Evolutionary conservation across 2,329 filamentous ascomycete species (phyloP).

Genomic region (Ophiocordyceps camponoti-saundersi): DNA sequence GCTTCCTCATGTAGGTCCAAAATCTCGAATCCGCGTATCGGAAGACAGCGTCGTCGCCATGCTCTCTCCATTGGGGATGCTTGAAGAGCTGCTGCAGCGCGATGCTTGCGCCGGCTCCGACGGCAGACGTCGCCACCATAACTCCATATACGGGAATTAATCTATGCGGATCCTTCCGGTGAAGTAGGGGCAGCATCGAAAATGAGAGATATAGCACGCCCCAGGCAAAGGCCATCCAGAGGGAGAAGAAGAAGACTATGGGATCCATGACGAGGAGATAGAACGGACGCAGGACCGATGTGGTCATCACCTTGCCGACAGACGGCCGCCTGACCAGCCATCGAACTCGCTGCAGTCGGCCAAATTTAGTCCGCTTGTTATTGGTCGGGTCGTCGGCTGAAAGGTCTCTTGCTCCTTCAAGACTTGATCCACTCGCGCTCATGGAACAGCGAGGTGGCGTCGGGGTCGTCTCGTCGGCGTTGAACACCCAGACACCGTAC

Average conservation of each 20-base stretch:
- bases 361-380: neutral
- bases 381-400: neutral
- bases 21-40: slow-evolving; percentile 14
- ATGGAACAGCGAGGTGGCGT: neutral
- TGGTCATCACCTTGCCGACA: slow-evolving; percentile 49
- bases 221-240: slow-evolving; percentile 87
- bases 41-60: slow-evolving; percentile 5
- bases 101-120: slow-evolving; percentile 54
- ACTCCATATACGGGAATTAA: slow-evolving; percentile 57
- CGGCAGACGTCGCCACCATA: slow-evolving; percentile 47
- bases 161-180: slow-evolving; percentile 45
- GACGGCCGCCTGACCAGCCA: slow-evolving; percentile 65
- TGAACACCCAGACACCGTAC: slow-evolving; percentile 26
- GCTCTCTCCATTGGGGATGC: slow-evolving; percentile 17
- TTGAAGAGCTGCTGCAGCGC: slow-evolving; percentile 52
- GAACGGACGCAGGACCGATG: slow-evolving; percentile 65
- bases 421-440: slow-evolving; percentile 2
- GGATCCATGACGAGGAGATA: slow-evolving; percentile 60
- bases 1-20: slow-evolving; percentile 27
- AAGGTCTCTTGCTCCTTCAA: neutral
- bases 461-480: slow-evolving; percentile 1
- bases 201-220: slow-evolving; percentile 77
- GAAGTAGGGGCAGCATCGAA: slow-evolving; percentile 63
- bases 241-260: slow-evolving; percentile 69
- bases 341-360: slow-evolving; percentile 36